Evolutionary conservation across 1,139 yeast genomes (phyloP).

Genomic region (Yamadazyma buinensis): DNA sequence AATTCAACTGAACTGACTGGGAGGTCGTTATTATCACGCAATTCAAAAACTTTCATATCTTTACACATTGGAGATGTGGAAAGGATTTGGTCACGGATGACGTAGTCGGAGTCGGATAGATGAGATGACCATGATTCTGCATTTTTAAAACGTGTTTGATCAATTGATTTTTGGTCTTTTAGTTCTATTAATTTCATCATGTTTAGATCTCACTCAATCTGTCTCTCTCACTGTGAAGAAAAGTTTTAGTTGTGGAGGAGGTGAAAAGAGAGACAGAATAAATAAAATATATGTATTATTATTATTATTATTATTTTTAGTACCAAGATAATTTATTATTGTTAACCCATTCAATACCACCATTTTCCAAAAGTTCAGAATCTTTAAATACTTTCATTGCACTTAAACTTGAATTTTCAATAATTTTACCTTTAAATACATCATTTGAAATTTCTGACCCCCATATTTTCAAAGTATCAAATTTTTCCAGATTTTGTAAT

Average conservation of each 20-base stretch:
- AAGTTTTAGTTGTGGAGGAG: too few relatives aligned
- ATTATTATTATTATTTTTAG: too few relatives aligned
- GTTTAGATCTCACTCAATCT: too few relatives aligned
- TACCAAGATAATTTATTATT: slow-evolving; percentile 47
- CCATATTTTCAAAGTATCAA: slow-evolving; percentile 23
- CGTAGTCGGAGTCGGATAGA: slow-evolving; percentile 45
- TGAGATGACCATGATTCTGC: slow-evolving; percentile 52
- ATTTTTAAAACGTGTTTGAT: slow-evolving; percentile 48
- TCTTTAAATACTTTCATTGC: slow-evolving; percentile 30
- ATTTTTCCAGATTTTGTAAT: background rate
- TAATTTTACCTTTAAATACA: slow-evolving; percentile 14
- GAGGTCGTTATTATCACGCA: slow-evolving; percentile 19
- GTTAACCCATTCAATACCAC: slow-evolving; percentile 39
- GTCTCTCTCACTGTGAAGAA: too few relatives aligned
- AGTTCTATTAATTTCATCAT: slow-evolving; percentile 17
- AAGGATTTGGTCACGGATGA: slow-evolving; percentile 47
- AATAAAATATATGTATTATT: too few relatives aligned
- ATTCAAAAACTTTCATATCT: slow-evolving; percentile 27
- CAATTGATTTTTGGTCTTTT: slow-evolving; percentile 34
- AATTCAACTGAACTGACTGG: slow-evolving; percentile 35
- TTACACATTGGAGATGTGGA: slow-evolving; percentile 35
- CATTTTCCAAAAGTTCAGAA: slow-evolving; percentile 20
- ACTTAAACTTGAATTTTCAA: slow-evolving; percentile 36
- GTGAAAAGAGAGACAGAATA: too few relatives aligned
- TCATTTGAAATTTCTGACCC: slow-evolving; percentile 25